These are phyloP conservation scores for Lactarius tabidus DNA, from an alignment of 768 basidiomycete species.

Conservation along the genomic window DNA sequence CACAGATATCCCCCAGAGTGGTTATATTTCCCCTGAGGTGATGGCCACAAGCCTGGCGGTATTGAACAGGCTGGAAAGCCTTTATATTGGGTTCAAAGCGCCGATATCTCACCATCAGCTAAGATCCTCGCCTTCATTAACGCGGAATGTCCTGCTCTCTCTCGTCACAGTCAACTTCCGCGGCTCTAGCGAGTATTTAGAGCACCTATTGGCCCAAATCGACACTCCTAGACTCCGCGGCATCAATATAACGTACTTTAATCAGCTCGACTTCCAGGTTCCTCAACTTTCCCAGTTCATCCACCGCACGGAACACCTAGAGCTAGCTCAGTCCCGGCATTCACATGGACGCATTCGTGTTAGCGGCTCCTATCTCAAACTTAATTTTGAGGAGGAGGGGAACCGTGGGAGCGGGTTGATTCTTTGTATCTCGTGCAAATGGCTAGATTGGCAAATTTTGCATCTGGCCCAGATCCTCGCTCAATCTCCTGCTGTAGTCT, in stretches of 20 bases:
- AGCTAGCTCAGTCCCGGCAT: neutral
- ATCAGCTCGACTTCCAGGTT: neutral
- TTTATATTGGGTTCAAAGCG: neutral
- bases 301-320: neutral
- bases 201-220: neutral
- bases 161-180: slow-evolving; percentile 5
- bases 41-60: neutral
- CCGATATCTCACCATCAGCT: neutral
- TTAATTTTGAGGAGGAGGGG: no score
- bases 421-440: neutral
- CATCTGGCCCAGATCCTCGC: neutral
- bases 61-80: neutral
- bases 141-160: neutral
- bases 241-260: neutral
- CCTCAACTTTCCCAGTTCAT: neutral
- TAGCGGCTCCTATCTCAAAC: no score
- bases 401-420: no score
- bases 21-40: neutral
- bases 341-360: no score
- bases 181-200: neutral
- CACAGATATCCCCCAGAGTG: neutral
- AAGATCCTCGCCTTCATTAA: neutral
- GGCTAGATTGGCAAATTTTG: neutral
- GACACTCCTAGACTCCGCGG: neutral
- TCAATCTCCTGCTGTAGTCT: neutral